These are phyloP conservation scores for Zarea fungicola DNA, from an alignment of 2,329 filamentous ascomycete species.

Conservation along the genomic window DNA sequence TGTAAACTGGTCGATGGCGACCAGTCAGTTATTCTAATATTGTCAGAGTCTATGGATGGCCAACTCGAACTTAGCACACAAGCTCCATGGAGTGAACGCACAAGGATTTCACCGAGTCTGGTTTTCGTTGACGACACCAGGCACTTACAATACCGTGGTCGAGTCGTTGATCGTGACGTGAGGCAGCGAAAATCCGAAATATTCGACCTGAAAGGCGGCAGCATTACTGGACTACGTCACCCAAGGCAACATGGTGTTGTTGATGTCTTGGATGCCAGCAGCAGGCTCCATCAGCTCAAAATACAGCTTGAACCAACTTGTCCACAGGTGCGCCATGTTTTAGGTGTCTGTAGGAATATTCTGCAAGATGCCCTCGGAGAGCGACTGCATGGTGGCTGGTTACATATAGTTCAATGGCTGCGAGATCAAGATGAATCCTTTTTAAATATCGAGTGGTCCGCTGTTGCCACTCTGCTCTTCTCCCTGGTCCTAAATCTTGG, in stretches of 20 bases:
- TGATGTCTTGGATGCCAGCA: conserved; percentile 60
- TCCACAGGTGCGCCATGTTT: conserved; percentile 53
- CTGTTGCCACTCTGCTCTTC: conserved; percentile 58
- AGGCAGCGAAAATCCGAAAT: conserved; percentile 40
- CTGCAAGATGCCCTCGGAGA: conserved; percentile 54
- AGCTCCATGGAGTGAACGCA: conserved; percentile 67
- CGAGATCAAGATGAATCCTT: conserved; percentile 40
- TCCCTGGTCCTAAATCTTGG: conserved; percentile 58
- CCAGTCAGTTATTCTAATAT: conserved; percentile 62
- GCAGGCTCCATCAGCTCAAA: conserved; percentile 59
- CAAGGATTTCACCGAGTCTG: conserved; percentile 59
- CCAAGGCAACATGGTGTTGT: conserved; percentile 55
- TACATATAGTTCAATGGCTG: conserved; percentile 69
- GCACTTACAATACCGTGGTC: conserved; percentile 52
- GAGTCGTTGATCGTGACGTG: conserved; percentile 48
- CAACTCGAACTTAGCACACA: conserved; percentile 65
- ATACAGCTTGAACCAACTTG: conserved; percentile 63
- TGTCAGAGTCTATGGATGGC: conserved; percentile 61
- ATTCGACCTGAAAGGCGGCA: conserved; percentile 41
- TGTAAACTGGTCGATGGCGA: conserved; percentile 65
- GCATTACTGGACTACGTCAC: conserved; percentile 52
- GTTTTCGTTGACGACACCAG: conserved; percentile 56
- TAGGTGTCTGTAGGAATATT: conserved; percentile 60
- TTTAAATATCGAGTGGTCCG: conserved; percentile 63
- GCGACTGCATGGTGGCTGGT: conserved; percentile 65